These are phyloP conservation scores for Fusarium duplospermum DNA, from an alignment of 2,329 filamentous ascomycete genomes.

Conservation along the genomic window DNA sequence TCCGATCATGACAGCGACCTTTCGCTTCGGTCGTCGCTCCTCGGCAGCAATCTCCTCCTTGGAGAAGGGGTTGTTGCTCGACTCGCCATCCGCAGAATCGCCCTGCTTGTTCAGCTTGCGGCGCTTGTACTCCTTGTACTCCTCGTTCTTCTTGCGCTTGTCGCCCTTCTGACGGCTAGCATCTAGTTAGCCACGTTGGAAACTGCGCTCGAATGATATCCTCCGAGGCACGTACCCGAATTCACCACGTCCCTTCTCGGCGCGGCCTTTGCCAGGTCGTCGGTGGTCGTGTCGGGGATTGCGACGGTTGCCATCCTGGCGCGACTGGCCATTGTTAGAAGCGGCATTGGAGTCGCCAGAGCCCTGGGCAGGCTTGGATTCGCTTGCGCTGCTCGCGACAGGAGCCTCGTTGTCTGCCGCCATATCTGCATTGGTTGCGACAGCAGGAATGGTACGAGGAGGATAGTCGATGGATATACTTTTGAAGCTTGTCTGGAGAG, in stretches of 20 bases:
- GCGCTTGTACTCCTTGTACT: constrained; percentile 56
- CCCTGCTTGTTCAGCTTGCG: constrained; percentile 54
- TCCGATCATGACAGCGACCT: constrained; percentile 94
- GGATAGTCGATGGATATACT: constrained; percentile 16
- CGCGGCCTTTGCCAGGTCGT: constrained; percentile 44
- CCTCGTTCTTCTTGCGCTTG: constrained; percentile 54
- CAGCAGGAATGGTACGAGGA: constrained; percentile 4
- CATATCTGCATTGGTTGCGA: constrained; percentile 49
- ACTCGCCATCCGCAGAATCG: constrained; percentile 45
- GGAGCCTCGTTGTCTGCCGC: constrained; percentile 47
- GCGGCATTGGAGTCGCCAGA: constrained; percentile 35
- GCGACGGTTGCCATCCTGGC: constrained; percentile 41
- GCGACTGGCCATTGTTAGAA: constrained; percentile 30
- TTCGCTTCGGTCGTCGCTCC: constrained; percentile 89
- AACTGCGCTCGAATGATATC: constrained; percentile 23
- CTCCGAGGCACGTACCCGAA: constrained; percentile 41
- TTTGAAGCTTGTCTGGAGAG: constrained; percentile 22
- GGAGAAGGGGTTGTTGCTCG: constrained; percentile 61
- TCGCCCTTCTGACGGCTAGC: constrained; percentile 51
- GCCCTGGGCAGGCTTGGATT: constrained; percentile 25
- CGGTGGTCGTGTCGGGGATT: constrained; percentile 46
- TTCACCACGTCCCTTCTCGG: constrained; percentile 47
- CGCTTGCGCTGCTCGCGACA: constrained; percentile 40
- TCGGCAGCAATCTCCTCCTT: constrained; percentile 91
- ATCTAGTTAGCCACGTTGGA: constrained; percentile 51